These are phyloP conservation scores for Tolypocladium paradoxum DNA, from an alignment of 2,329 filamentous ascomycete species.

Conservation along the genomic window DNA sequence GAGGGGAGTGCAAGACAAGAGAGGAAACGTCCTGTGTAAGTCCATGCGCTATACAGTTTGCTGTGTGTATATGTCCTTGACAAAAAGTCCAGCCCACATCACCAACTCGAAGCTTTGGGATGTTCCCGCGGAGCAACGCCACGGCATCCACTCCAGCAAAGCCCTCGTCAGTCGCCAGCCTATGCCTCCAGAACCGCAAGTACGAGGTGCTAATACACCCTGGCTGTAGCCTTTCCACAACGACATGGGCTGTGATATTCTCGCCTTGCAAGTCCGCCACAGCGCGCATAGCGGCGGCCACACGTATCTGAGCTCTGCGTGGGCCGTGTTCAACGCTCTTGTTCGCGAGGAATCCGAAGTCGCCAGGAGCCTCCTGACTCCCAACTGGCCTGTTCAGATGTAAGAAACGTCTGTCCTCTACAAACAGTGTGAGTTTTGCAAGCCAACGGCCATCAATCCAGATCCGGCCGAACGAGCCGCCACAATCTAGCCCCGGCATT, in stretches of 20 bases:
- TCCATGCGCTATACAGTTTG: slow-evolving; percentile 8
- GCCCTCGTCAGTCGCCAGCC: slow-evolving; percentile 24
- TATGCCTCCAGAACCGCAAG: background rate
- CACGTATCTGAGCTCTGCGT: slow-evolving; percentile 33
- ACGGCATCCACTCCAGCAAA: slow-evolving; percentile 38
- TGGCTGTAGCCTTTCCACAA: slow-evolving; percentile 33
- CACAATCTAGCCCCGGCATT: slow-evolving; percentile 33
- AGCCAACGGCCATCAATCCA: background rate
- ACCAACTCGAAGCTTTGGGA: slow-evolving; percentile 35
- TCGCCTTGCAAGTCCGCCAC: slow-evolving; percentile 36
- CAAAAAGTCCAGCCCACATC: slow-evolving; percentile 28
- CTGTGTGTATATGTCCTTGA: background rate
- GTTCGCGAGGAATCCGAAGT: slow-evolving; percentile 24
- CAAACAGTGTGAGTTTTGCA: background rate
- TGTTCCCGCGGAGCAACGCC: slow-evolving; percentile 29
- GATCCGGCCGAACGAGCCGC: slow-evolving; percentile 11
- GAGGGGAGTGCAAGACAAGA: slow-evolving; percentile 38
- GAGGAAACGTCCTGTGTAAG: slow-evolving; percentile 36
- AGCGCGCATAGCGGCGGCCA: slow-evolving; percentile 31
- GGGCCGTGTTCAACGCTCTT: slow-evolving; percentile 33
- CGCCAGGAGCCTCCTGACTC: slow-evolving; percentile 23
- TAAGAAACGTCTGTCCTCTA: slow-evolving; percentile 14
- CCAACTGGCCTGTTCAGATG: slow-evolving; percentile 38
- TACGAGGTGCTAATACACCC: slow-evolving; percentile 1
- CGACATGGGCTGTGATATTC: slow-evolving; percentile 40